Evolutionary conservation across 1,139 yeast genomes (phyloP), one percentile per base, ranked within the genome.

Genomic region (Protomyces macrosporus): DNA sequence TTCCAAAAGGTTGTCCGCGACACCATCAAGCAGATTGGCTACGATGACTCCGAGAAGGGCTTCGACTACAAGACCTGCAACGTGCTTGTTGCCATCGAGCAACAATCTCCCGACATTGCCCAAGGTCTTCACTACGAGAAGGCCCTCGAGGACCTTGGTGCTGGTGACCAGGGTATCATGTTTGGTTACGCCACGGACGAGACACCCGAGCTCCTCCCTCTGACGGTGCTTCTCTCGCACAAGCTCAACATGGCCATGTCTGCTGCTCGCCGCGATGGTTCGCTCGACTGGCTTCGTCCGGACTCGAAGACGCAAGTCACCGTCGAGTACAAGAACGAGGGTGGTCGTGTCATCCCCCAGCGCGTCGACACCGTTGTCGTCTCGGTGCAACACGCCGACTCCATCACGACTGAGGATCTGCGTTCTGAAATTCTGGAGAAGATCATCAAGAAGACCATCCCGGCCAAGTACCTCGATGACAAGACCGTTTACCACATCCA

Each of bases 221-320:
- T 93, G 80, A 95, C 98, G 72, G 84, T 95, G 69, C 81, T 95
- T 73, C 85, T 95, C 75, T 86, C 98, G 66, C 99, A 93, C 84
- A 89, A 90, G 81, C 86, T 93, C 77, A 95, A 95, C 82, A 89
- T 88, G 77, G 98, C 95, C 67, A 85, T 95, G 80, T 97, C 98
- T 70, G 88, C 84, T 72, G 97, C 98, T 69, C 90, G 99, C 84
- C 90, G 98, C 81, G 86, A 88, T 71, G 98, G 98, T 72, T 81
- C 90, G 72, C 83, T 93, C 73, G 84, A 86, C 67, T 93, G 98
- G 98, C 84, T 93, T 79, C 90, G 98, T 85, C 98, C 99, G 69
- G 99, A 93, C 80, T 93, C 98, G 79, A 93, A 93, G 87, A 93
- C 98, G 73, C 98, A 93, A 82, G 98, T 93, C 76, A 93, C 99